Base-by-base conservation (phyloP, 169 alveolate genomes). In the Toxoplasma gondii region DNA sequence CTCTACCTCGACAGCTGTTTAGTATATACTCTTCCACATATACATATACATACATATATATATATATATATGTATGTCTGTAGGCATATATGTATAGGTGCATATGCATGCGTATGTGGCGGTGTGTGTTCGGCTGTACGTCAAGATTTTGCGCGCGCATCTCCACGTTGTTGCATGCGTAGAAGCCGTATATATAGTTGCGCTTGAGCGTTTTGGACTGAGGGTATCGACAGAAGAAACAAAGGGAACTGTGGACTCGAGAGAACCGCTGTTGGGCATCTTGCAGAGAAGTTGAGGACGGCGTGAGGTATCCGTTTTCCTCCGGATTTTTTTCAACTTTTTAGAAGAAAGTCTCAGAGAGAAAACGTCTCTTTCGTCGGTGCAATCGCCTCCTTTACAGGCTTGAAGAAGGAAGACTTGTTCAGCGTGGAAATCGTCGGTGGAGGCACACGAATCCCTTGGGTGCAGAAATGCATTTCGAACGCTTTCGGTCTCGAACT, bases 371-470 rank as follows among this genome's bases (percentile, higher is more conserved):
- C 19, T 53, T 53, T 19, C 19, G 67, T 53, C 19, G 67, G 67
- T 12, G 67, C 27, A 9, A 12, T 53, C 19, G 67, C 19, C 27
- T 39, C 34, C 67, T 36, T 82, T 27, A 7, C 64, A 82, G 67
- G 90, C 41, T 22, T 43, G 90, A 82, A 43, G 41, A 92, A 95
- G 39, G 99, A 96, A 70, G 96, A 97, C 29, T 95, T 98, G 22
- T 97, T 98, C 86, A 95, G 98, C 67, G 99, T 99, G 39, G 99
- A 99, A 96, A 97, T 99, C 92, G 98, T 98, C 58, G 99, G 99
- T 78, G 99, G 99, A 91, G 98, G 99, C 12, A 98, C 99, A 0
- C 97, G 99, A 94, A 98, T 98, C 19, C 99, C 99, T 7, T 97
- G 98, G 92, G 98, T 99, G 34, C 98, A 98, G 96, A 96, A 97